These are phyloP conservation scores for Puccinellia tenuiflora DNA, from an alignment of 176 grass and related monocot genomes.

Conservation along the genomic window DNA sequence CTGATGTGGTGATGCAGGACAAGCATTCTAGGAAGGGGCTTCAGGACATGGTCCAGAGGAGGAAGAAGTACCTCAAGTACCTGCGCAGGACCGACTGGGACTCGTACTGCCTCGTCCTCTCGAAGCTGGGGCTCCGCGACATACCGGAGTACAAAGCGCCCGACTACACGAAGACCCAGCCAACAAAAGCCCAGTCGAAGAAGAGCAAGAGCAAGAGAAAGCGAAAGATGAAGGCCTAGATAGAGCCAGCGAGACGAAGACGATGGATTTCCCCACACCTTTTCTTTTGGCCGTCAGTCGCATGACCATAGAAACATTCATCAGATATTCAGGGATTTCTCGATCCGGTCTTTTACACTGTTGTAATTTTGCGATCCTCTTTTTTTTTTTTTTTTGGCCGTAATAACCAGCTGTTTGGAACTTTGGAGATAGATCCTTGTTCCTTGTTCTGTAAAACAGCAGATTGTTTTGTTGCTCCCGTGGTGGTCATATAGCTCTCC, in stretches of 20 bases:
- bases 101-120: constrained; percentile 78
- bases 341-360: not conserved
- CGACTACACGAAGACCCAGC: constrained; percentile 69
- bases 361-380: constrained; percentile 24
- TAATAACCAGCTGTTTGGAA: constrained; percentile 27
- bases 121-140: constrained; percentile 76
- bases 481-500: not conserved
- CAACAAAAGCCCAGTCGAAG: constrained; percentile 47
- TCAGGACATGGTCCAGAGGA: constrained; percentile 86
- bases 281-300: not conserved
- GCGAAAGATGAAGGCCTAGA: constrained; percentile 42
- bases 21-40: constrained; percentile 94
- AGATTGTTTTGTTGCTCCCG: constrained; percentile 7
- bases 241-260: not conserved
- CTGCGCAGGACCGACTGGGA: constrained; percentile 90
- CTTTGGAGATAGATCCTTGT: not conserved
- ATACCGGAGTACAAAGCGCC: constrained; percentile 63
- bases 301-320: not conserved
- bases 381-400: not conserved
- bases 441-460: constrained; percentile 6
- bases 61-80: constrained; percentile 93
- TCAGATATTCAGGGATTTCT: not conserved
- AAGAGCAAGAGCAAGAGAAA: constrained; percentile 50
- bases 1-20: constrained; percentile 32
- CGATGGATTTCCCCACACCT: not conserved